phyloP scores from a whole-genome alignment of 2,329 filamentous ascomycete genomes.

The Sclerotinia trifoliorum region DNA sequence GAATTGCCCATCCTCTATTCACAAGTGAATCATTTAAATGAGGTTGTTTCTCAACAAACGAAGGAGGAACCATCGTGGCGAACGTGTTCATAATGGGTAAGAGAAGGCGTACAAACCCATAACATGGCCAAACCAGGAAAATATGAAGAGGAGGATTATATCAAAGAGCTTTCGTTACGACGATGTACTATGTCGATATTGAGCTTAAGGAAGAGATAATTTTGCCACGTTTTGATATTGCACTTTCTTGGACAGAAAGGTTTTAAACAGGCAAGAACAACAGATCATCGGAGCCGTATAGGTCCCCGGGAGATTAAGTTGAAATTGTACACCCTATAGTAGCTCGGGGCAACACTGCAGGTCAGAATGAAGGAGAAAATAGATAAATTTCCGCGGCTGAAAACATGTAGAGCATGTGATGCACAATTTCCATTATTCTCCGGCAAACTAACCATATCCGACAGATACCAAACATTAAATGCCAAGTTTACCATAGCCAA shows the following conservation, averaged over 20 bases:
- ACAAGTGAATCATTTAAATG: slow-evolving; percentile 22
- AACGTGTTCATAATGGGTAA: not conserved
- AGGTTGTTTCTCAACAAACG: not conserved
- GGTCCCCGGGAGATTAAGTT: slow-evolving; percentile 8
- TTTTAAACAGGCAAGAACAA: not conserved
- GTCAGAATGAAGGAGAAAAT: slow-evolving; percentile 1
- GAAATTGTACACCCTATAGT: not conserved
- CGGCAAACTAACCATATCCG: not conserved
- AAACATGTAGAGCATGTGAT: slow-evolving; percentile 8
- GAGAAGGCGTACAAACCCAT: not conserved
- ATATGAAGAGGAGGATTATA: not conserved
- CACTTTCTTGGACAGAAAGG: not conserved
- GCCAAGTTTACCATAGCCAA: not conserved
- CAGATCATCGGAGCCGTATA: not conserved
- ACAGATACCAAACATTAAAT: not conserved
- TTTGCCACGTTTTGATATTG: not conserved
- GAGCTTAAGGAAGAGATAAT: not conserved
- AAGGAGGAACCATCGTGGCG: not conserved
- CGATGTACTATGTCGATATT: slow-evolving; percentile 9
- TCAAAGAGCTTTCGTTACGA: not conserved
- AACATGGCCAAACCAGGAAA: not conserved
- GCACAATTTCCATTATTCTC: not conserved
- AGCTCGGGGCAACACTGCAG: not conserved
- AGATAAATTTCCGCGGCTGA: not conserved
- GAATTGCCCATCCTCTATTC: not conserved